Evolutionary conservation across 371 early-diverging fungal species (phyloP).

Genomic region (Mucor sp.): DNA sequence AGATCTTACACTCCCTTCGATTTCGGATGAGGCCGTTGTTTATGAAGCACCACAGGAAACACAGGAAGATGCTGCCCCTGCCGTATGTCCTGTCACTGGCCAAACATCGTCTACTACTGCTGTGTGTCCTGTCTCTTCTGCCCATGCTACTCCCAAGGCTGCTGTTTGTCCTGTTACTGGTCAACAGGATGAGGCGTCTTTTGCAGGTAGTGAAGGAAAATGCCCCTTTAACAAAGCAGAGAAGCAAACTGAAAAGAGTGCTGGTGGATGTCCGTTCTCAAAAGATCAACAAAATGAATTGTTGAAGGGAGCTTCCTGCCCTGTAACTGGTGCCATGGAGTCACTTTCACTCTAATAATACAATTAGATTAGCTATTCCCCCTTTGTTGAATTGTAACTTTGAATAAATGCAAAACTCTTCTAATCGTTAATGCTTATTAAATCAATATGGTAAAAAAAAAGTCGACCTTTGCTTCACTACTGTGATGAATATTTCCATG

Average conservation of each 20-base stretch:
- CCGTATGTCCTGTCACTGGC: constrained; percentile 36
- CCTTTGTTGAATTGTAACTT: too few relatives aligned
- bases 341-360: background rate
- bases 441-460: too few relatives aligned
- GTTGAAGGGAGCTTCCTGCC: background rate
- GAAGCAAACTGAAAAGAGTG: background rate
- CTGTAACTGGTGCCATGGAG: background rate
- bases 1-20: background rate
- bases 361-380: background rate
- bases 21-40: constrained; percentile 6
- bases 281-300: background rate
- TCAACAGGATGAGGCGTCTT: background rate
- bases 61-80: background rate
- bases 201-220: background rate
- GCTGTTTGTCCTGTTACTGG: constrained; percentile 39
- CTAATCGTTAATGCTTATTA: too few relatives aligned
- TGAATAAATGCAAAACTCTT: too few relatives aligned
- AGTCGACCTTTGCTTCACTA: too few relatives aligned
- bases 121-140: constrained; percentile 14
- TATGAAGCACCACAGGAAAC: constrained; percentile 26
- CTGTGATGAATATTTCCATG: too few relatives aligned
- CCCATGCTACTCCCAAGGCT: background rate
- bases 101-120: constrained; percentile 7
- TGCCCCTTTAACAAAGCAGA: background rate
- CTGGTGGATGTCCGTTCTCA: background rate